Evolutionary conservation across 352 stramenopile species (phyloP).

Genomic region (Elongisporangium anandrum): DNA sequence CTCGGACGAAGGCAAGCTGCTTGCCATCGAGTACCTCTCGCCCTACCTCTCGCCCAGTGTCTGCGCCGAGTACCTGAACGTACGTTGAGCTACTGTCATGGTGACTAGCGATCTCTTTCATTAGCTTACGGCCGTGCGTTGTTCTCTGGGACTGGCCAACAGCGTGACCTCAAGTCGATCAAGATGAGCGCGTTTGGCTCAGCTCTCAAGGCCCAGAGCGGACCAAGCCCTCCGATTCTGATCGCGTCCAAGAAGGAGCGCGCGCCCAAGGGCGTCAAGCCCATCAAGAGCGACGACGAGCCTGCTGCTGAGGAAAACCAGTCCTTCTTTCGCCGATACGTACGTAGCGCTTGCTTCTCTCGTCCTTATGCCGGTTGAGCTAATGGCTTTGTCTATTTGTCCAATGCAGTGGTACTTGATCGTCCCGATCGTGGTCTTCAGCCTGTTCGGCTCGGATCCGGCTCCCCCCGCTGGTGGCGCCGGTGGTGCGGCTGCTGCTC

Average conservation of each 20-base stretch:
- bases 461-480: conserved; percentile 22
- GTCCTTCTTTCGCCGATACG: conserved; percentile 83
- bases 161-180: conserved; percentile 53
- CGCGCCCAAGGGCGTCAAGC: conserved; percentile 67
- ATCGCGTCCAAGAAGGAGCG: conserved; percentile 54
- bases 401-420: conserved; percentile 80
- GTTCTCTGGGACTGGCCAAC: no score
- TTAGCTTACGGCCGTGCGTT: not conserved
- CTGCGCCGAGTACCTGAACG: conserved; percentile 53
- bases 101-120: not conserved
- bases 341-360: conserved; percentile 25
- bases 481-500: conserved; percentile 9
- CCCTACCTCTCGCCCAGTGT: conserved; percentile 31
- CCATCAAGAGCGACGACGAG: conserved; percentile 62
- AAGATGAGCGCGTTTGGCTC: conserved; percentile 54
- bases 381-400: conserved; percentile 9
- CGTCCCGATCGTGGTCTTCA: conserved; percentile 73
- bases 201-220: conserved; percentile 53
- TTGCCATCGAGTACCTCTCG: conserved; percentile 80
- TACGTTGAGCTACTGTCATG: conserved; percentile 8
- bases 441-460: conserved; percentile 53
- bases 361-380: not conserved
- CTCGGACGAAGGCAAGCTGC: conserved; percentile 67
- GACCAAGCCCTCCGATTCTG: conserved; percentile 66
- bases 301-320: conserved; percentile 57